Evolutionary conservation across 805 yeast genomes (phyloP).

Genomic region (Blastobotrys attinorum): DNA sequence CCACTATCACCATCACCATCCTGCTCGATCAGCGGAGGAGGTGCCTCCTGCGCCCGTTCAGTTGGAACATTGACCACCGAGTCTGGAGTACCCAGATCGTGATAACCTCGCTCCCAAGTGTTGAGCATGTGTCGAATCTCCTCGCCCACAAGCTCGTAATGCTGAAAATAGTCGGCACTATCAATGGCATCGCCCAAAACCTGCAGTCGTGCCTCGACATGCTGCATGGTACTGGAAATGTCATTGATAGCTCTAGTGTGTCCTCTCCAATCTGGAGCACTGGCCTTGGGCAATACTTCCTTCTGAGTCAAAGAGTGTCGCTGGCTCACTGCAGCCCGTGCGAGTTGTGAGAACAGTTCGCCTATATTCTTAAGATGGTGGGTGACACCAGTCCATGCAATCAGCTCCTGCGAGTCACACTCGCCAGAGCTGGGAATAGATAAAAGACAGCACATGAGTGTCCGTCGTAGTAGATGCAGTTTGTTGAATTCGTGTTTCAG

Average conservation of each 20-base stretch:
- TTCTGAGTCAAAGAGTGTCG: constrained; percentile 4
- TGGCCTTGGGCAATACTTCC: background rate
- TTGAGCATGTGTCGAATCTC: constrained; percentile 16
- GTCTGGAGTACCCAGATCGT: background rate
- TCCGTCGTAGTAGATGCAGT: constrained; percentile 35
- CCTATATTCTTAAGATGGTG: constrained; percentile 16
- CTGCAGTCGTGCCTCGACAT: constrained; percentile 19
- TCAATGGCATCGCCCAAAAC: constrained; percentile 14
- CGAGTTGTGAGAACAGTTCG: constrained; percentile 12
- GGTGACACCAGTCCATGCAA: constrained; percentile 19
- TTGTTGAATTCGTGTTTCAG: constrained; percentile 30
- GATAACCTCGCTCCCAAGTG: constrained; percentile 14
- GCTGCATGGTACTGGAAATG: constrained; percentile 11
- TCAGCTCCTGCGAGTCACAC: constrained; percentile 17
- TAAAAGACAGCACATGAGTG: constrained; percentile 36
- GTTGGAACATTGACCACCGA: background rate
- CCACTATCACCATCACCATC: background rate
- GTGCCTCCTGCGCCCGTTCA: no score
- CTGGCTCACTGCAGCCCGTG: constrained; percentile 9
- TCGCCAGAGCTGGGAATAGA: constrained; percentile 26
- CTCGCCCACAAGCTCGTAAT: constrained; percentile 15
- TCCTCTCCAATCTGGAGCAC: background rate
- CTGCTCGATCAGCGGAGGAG: background rate
- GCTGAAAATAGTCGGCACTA: constrained; percentile 7
- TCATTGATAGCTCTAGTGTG: constrained; percentile 5